phyloP scores from a whole-genome alignment of 2,329 filamentous ascomycete species.

The Botrytis squamosa region DNA sequence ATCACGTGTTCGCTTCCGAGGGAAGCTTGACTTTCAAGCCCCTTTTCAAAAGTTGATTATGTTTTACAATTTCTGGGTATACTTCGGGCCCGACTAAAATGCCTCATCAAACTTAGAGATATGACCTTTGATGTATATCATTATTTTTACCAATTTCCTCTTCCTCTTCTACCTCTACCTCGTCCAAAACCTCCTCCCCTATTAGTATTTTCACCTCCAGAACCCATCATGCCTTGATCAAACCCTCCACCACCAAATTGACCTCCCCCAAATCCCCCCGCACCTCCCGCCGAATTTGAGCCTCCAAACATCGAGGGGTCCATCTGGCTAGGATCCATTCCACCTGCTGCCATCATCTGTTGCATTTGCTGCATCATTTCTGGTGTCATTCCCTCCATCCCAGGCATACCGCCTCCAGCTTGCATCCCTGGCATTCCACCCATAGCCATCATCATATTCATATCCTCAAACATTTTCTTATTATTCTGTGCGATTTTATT shows the following conservation, averaged over 20 bases:
- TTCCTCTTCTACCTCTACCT: conserved; percentile 36
- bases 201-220: conserved; percentile 31
- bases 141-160: conserved; percentile 32
- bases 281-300: conserved; percentile 49
- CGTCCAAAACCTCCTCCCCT: conserved; percentile 39
- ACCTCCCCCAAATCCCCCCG: conserved; percentile 45
- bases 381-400: conserved; percentile 62
- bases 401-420: conserved; percentile 46
- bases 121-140: conserved; percentile 3
- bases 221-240: conserved; percentile 35
- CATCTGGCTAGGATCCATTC: conserved; percentile 66
- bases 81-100: conserved; percentile 5
- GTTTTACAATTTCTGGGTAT: conserved; percentile 9
- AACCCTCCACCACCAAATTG: conserved; percentile 37
- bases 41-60: conserved; percentile 12
- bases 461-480: conserved; percentile 77
- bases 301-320: conserved; percentile 62
- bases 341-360: conserved; percentile 65
- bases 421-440: conserved; percentile 47
- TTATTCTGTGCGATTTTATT: conserved; percentile 61
- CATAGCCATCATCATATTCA: conserved; percentile 67
- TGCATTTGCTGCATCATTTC: conserved; percentile 71
- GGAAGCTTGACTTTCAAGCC: background rate
- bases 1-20: conserved; percentile 19
- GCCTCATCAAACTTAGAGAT: background rate